Evolutionary conservation across 1,284 basidiomycete species (phyloP).

Genomic region (Cryptococcus sp.): DNA sequence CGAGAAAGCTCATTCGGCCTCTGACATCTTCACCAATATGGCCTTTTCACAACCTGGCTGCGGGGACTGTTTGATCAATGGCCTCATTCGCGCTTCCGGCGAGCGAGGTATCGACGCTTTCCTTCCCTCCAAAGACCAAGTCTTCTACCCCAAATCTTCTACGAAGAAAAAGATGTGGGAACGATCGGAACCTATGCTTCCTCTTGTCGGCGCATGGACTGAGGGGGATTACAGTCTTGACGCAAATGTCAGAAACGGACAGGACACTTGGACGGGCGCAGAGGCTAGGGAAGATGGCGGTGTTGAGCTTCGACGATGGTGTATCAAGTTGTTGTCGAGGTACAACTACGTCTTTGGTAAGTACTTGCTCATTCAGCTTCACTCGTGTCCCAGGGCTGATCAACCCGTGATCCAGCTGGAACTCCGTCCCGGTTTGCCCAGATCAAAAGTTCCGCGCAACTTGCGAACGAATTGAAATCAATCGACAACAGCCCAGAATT

Average conservation of each 20-base stretch:
- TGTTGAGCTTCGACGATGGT: conserved; percentile 36
- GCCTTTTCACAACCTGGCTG: conserved; percentile 43
- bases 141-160: conserved; percentile 12
- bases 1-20: conserved; percentile 14
- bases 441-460: background rate
- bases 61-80: conserved; percentile 51
- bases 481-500: background rate
- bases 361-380: conserved; percentile 4
- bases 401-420: too few species aligned
- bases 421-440: conserved; percentile 1
- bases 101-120: conserved; percentile 45
- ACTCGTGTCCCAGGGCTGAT: too few species aligned
- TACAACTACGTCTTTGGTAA: conserved; percentile 43
- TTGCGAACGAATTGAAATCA: background rate
- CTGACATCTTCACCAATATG: conserved; percentile 39
- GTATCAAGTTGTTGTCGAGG: conserved; percentile 42
- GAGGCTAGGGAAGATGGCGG: conserved; percentile 18
- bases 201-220: conserved; percentile 28
- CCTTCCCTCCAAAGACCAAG: conserved; percentile 33
- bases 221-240: conserved; percentile 27
- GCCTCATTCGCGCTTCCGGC: conserved; percentile 42
- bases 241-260: conserved; percentile 29
- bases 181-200: conserved; percentile 31
- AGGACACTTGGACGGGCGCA: conserved; percentile 37
- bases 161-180: conserved; percentile 10